Evolutionary conservation across 2,329 filamentous ascomycete genomes (phyloP).

Genomic region (Cylindrodendrum hubeiense): DNA sequence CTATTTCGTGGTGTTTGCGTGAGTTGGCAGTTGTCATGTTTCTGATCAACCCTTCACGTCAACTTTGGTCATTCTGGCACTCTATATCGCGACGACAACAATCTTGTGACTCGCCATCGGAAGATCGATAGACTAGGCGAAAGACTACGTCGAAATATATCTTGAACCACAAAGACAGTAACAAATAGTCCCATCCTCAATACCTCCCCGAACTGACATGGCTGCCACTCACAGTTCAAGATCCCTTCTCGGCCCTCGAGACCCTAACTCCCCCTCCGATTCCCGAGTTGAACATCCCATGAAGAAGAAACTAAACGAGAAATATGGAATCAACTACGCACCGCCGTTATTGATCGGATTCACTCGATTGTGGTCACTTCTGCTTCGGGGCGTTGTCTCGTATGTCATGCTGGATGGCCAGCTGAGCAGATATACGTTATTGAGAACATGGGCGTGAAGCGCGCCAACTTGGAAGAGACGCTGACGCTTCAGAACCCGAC

Average conservation of each 20-base stretch:
- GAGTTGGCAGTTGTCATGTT: not conserved
- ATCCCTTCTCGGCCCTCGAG: not conserved
- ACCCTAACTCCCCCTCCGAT: not conserved
- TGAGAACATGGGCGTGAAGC: slow-evolving; percentile 70
- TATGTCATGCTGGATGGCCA: slow-evolving; percentile 73
- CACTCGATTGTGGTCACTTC: slow-evolving; percentile 66
- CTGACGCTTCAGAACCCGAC: slow-evolving; percentile 66
- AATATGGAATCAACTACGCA: slow-evolving; percentile 43
- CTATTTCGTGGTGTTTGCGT: too few relatives aligned
- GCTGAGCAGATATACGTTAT: slow-evolving; percentile 67
- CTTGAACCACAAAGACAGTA: not conserved
- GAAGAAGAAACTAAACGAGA: not conserved
- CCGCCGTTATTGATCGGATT: slow-evolving; percentile 72
- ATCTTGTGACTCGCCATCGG: not conserved
- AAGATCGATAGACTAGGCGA: not conserved
- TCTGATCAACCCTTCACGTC: not conserved
- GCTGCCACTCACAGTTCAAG: not conserved
- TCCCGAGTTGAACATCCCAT: not conserved
- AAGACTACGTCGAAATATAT: not conserved
- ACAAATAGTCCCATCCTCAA: not conserved
- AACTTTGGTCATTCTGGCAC: too few relatives aligned
- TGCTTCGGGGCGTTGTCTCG: slow-evolving; percentile 67
- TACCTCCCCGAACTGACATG: not conserved
- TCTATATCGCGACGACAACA: not conserved
- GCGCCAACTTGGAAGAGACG: slow-evolving; percentile 61